Conservation (phyloP, 164 flowering plant genomes). For the Protea cynaroides region DNA sequence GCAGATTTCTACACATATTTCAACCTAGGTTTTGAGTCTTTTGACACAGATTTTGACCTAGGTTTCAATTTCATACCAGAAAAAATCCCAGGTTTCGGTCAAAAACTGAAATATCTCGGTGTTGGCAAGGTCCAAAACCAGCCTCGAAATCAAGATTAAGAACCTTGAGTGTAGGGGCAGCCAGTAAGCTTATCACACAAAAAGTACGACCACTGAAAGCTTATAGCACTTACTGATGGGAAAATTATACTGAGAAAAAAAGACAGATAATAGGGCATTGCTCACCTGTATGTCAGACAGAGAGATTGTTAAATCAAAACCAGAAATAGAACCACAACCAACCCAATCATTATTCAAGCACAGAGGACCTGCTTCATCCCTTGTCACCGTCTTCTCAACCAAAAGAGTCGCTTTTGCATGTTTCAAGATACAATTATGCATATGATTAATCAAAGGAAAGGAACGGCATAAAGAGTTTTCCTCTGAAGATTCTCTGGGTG, state of each 20-base stretch:
- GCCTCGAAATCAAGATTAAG: too few species aligned
- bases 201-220: neutral
- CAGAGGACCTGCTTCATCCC: slow-evolving; percentile 13
- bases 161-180: neutral
- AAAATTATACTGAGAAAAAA: neutral
- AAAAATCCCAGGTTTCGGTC: too few species aligned
- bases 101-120: too few species aligned
- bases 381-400: slow-evolving; percentile 36
- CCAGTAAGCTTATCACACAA: neutral
- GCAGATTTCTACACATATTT: too few species aligned
- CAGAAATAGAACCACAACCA: slow-evolving; percentile 67
- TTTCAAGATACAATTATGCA: slow-evolving; percentile 48
- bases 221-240: neutral
- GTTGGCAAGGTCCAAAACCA: too few species aligned
- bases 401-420: slow-evolving; percentile 32
- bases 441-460: slow-evolving; percentile 11
- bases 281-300: slow-evolving; percentile 68
- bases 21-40: too few species aligned
- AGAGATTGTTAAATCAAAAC: slow-evolving; percentile 62
- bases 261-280: neutral
- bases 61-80: too few species aligned
- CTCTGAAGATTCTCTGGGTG: slow-evolving; percentile 12
- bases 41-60: too few species aligned
- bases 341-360: slow-evolving; percentile 40
- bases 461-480: slow-evolving; percentile 11